Evolutionary conservation across 768 basidiomycete species (phyloP).

Genomic region (Tephrocybe sp.): DNA sequence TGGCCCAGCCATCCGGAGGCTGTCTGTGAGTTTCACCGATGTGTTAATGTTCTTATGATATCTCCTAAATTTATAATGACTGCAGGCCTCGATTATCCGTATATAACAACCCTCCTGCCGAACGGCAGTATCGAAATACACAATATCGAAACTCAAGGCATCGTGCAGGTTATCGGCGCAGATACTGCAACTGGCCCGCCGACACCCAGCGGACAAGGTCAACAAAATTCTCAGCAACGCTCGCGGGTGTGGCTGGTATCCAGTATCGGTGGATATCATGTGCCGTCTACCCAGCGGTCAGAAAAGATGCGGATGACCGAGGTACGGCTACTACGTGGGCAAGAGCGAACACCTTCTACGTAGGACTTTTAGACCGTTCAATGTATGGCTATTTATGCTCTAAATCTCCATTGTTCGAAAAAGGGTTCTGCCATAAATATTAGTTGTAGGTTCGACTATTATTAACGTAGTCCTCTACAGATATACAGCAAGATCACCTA

Average conservation of each 20-base stretch:
- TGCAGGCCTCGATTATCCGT: slow-evolving; percentile 79
- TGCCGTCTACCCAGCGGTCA: slow-evolving; percentile 49
- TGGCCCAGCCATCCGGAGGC: slow-evolving; percentile 81
- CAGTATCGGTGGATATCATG: slow-evolving; percentile 45
- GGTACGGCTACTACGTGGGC: slow-evolving; percentile 27
- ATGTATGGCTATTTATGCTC: neutral
- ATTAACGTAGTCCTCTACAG: too few relatives aligned
- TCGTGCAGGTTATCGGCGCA: slow-evolving; percentile 67
- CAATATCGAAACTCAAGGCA: slow-evolving; percentile 69
- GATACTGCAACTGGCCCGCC: slow-evolving; percentile 30
- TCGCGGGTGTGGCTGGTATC: slow-evolving; percentile 37
- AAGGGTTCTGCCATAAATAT: neutral
- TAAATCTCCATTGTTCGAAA: neutral
- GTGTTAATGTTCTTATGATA: neutral
- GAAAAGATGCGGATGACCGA: slow-evolving; percentile 44
- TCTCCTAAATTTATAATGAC: slow-evolving; percentile 1
- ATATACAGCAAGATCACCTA: too few relatives aligned
- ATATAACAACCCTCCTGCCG: slow-evolving; percentile 74
- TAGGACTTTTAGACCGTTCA: neutral
- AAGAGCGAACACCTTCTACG: neutral
- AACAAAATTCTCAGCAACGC: slow-evolving; percentile 18
- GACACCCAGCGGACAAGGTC: slow-evolving; percentile 19
- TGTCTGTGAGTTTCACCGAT: slow-evolving; percentile 55
- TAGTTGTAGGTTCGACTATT: too few relatives aligned
- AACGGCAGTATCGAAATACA: slow-evolving; percentile 83